Evolutionary conservation across 768 basidiomycete species (phyloP), one percentile per base, ranked within the genome.

Genomic region (Xanthoconium purpureum): DNA sequence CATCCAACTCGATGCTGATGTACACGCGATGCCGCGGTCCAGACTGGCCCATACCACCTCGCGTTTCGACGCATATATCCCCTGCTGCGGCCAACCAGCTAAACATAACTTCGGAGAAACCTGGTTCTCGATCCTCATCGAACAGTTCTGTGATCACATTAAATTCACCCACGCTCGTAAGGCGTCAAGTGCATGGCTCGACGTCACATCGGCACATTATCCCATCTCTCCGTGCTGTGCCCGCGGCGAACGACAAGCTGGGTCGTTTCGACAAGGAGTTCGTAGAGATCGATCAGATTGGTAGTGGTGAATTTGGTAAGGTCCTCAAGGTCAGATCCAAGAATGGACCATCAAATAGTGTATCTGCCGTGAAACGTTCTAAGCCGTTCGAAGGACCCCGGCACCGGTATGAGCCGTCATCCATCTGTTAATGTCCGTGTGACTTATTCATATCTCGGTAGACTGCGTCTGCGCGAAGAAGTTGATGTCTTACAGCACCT

Each of bases 331-430:
- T 88, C 42, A 82, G 80, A 53, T 76, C 78, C 68, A 91, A 93
- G 74, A 77, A 79, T 39, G 77, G 74, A 57, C 74, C 78, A 58
- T 75, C 81, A 37, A 65, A 70, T 36, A 73, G 75, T 47, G 73
- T 91, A 35, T 95, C 81, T 70, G 96, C 96, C 11, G 84, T 99
- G 66, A 99, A 99, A 79, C 89, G 91, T 70, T 95, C 92, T 32
- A 94, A 95, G 75, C 81, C 84, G 33, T 95, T 97, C 63, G 90
- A 94, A 66, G 96, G 96, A 29, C 82, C 81, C 39, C 88, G 89
- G 72, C 95, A 97, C 74, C 81, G 96, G 91, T 95, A 70, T 12
- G 62, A 65, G 85, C 75, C 32, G 10, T 38, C 14, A 37, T 54
- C 50, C 30, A 28, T 17, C 5, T 45, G 52, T 57, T 58, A 50